Base-by-base conservation (phyloP, 768 basidiomycete species). In the Punctularia strigosozonata region DNA sequence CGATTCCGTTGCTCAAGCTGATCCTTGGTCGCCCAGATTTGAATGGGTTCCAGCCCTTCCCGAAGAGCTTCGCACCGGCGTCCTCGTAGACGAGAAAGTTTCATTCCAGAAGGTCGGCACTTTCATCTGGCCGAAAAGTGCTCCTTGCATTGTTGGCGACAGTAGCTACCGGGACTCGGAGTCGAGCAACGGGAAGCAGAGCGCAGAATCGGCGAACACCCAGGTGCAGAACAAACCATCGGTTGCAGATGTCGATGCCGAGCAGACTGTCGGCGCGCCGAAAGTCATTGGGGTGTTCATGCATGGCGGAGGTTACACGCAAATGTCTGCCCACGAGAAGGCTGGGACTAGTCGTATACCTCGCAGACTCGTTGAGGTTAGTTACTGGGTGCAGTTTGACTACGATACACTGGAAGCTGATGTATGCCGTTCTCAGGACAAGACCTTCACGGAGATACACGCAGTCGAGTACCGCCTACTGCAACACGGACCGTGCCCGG, bases 301-400 rank as follows among this genome's bases (percentile, higher is more conserved):
- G 51, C 72, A 74, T 37, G 71, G 72, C 17, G 71, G 72, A 15
- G 72, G 69, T 12, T 74, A 71, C 41, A 71, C 67, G 45, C 72
- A 74, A 43, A 71, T 72, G 68, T 73, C 71, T 18, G 72, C 69
- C 0, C 70, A 72, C 39, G 72, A 74, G 48, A 54, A 50, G 6
- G 56, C 66, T 25, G 47, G 62, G 17, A 69, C 71, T 4, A 72
- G 69, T 2, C 57, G 64, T 37, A 66, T 75, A 35, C 71, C 71
- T 8, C 54, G 67, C 20, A 57, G 65, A 15, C 45, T 73, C 5
- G 60, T 70, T 31, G 58, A 65, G 53, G 71, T 65, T 36, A 2
- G 50, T 17, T 18, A 3, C 32, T 19, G 6, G 24, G 20, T 12
- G 8, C 3, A 8, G 18, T 5, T 3, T n/a, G n/a, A n/a, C n/a